phyloP scores from a whole-genome alignment of 1,139 yeast species.

The Saccharomycopsis hybrid region DNA sequence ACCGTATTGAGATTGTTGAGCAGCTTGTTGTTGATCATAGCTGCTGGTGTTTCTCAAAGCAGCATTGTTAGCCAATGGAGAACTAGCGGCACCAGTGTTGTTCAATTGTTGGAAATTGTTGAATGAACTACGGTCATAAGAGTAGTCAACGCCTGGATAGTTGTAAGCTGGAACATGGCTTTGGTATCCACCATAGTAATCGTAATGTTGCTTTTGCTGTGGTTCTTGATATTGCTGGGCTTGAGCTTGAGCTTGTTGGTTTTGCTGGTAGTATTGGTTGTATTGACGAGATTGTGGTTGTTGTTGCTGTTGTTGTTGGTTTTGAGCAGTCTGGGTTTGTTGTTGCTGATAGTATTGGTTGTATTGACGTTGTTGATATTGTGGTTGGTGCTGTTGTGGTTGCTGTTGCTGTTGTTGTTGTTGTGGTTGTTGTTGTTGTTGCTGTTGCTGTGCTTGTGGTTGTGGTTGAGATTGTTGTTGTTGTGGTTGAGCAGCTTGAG shows the following conservation, averaged over 20 bases:
- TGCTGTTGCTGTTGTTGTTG: conserved; percentile 24
- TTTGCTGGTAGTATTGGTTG: neutral
- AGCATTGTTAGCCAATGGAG: conserved; percentile 20
- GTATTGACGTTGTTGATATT: conserved; percentile 24
- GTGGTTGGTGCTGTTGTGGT: conserved; percentile 24
- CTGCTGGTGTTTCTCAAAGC: conserved; percentile 18
- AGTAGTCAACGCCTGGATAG: conserved; percentile 27
- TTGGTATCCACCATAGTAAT: conserved; percentile 27
- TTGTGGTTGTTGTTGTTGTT: conserved; percentile 22
- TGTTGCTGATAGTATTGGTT: conserved; percentile 21
- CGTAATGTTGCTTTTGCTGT: conserved; percentile 24
- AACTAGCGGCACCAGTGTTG: conserved; percentile 14
- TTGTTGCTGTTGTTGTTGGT: conserved; percentile 24
- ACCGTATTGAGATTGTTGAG: conserved; percentile 9
- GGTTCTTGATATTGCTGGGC: conserved; percentile 26
- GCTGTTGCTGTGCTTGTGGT: conserved; percentile 22
- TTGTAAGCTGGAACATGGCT: conserved; percentile 32
- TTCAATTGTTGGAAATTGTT: neutral
- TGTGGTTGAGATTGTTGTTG: conserved; percentile 24
- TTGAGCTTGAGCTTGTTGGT: conserved; percentile 22
- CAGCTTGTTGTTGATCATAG: conserved; percentile 24
- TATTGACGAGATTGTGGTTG: conserved; percentile 19
- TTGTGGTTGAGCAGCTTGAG: conserved; percentile 27
- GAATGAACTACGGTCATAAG: conserved; percentile 16
- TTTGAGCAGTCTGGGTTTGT: conserved; percentile 22